phyloP scores from a whole-genome alignment of 768 basidiomycete species.

The Podaxis sp. region DNA sequence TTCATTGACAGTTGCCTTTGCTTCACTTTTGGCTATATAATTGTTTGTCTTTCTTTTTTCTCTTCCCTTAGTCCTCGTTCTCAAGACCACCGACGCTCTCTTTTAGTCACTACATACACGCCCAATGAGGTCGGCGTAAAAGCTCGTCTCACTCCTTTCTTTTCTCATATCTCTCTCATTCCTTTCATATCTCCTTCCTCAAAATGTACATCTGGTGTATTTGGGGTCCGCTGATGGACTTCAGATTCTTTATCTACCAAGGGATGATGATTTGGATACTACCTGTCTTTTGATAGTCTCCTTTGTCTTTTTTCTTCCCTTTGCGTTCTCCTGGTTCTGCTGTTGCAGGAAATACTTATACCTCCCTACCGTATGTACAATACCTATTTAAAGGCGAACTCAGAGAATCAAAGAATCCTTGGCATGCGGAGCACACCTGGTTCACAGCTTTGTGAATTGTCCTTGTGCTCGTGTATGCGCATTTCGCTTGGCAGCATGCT shows the following conservation, averaged over 20 bases:
- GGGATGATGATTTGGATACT: slow-evolving; percentile 2
- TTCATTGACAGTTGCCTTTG: not conserved
- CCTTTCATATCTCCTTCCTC: not conserved
- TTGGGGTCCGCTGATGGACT: not conserved
- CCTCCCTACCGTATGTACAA: slow-evolving; percentile 19
- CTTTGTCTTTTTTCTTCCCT: slow-evolving; percentile 1
- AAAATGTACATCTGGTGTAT: slow-evolving; percentile 1
- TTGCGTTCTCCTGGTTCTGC: slow-evolving; percentile 1
- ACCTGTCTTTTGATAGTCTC: not conserved
- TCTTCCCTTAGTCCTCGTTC: slow-evolving; percentile 3
- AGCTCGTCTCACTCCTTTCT: slow-evolving; percentile 2
- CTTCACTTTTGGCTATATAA: slow-evolving; percentile 4
- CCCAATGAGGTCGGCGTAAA: not conserved
- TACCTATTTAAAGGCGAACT: not conserved
- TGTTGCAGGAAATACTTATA: slow-evolving; percentile 15
- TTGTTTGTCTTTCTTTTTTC: slow-evolving; percentile 4
- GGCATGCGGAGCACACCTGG: not conserved
- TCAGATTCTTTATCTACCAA: not conserved
- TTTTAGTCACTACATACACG: not conserved
- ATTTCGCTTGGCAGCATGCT: too few species aligned
- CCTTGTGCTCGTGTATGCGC: too few species aligned
- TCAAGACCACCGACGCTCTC: slow-evolving; percentile 11
- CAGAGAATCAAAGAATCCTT: not conserved
- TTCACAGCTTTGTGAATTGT: not conserved
- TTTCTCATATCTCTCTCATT: not conserved